phyloP scores from a whole-genome alignment of 169 alveolate species.

The Eimeria zaria region DNA sequence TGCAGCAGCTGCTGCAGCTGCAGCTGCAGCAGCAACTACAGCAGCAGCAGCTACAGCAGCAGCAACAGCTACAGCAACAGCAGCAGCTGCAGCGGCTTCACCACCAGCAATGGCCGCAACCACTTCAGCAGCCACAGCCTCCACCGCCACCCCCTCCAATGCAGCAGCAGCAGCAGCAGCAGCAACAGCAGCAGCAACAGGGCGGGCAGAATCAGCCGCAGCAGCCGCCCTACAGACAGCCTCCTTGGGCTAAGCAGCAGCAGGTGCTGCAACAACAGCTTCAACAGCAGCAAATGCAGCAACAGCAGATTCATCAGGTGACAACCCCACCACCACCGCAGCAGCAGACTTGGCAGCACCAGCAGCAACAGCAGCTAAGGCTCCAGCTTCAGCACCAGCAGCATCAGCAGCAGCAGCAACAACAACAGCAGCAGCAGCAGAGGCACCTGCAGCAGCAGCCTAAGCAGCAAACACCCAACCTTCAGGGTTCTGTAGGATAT shows the following conservation, averaged over 20 bases:
- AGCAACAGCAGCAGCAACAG: constrained; percentile 42
- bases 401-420: constrained; percentile 50
- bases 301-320: not conserved
- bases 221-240: not conserved
- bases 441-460: not conserved
- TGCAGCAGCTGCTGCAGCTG: constrained; percentile 16
- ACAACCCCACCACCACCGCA: not conserved
- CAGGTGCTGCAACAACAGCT: constrained; percentile 1
- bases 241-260: not conserved
- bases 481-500: too few relatives aligned
- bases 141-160: not conserved
- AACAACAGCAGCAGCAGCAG: constrained; percentile 31
- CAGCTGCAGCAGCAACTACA: not conserved
- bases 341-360: not conserved
- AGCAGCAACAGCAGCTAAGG: constrained; percentile 34
- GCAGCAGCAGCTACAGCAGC: not conserved
- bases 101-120: not conserved
- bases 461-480: too few relatives aligned
- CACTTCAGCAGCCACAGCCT: constrained; percentile 27
- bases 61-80: not conserved
- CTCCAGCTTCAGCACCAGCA: not conserved
- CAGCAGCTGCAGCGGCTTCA: constrained; percentile 12
- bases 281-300: constrained; percentile 16
- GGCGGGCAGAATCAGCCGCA: not conserved
- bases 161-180: constrained; percentile 25